phyloP scores from a whole-genome alignment of 1,139 yeast species.

The Kodamaea sp. region DNA sequence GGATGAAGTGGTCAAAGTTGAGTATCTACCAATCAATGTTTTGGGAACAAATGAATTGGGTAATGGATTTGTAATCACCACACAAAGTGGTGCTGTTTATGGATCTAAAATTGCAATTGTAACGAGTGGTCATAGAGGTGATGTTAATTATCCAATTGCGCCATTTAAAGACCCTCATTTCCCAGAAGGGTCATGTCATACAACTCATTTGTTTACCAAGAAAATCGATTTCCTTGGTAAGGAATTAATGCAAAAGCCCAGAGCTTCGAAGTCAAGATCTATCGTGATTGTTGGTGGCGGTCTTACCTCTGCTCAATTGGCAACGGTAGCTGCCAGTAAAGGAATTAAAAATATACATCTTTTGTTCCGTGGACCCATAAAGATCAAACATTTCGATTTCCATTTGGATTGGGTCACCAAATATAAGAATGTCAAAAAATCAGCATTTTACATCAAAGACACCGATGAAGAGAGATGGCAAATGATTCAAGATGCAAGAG shows the following conservation, averaged over 20 bases:
- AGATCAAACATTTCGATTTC: slow-evolving; percentile 49
- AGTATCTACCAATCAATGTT: slow-evolving; percentile 26
- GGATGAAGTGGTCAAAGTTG: slow-evolving; percentile 33
- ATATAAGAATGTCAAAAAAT: slow-evolving; percentile 40
- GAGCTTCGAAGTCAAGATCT: slow-evolving; percentile 14
- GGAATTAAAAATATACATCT: slow-evolving; percentile 34
- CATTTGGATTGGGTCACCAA: slow-evolving; percentile 54
- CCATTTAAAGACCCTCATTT: slow-evolving; percentile 23
- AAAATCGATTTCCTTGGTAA: slow-evolving; percentile 22
- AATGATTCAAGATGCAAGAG: slow-evolving; percentile 43
- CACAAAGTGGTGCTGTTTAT: slow-evolving; percentile 24
- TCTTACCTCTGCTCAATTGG: slow-evolving; percentile 47
- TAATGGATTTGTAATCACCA: slow-evolving; percentile 28
- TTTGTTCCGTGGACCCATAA: slow-evolving; percentile 37
- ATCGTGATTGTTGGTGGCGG: slow-evolving; percentile 49
- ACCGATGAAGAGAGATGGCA: slow-evolving; percentile 40
- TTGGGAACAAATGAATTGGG: slow-evolving; percentile 24
- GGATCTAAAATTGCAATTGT: slow-evolving; percentile 38
- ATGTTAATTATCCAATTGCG: slow-evolving; percentile 31
- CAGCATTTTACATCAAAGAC: slow-evolving; percentile 42
- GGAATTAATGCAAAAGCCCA: slow-evolving; percentile 17
- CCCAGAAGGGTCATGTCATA: slow-evolving; percentile 39
- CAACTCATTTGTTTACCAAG: slow-evolving; percentile 36
- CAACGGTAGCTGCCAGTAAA: slow-evolving; percentile 32
- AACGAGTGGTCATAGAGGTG: slow-evolving; percentile 43